Evolutionary conservation across 169 alveolate species (phyloP).

Genomic region (Miamiensis avidus): DNA sequence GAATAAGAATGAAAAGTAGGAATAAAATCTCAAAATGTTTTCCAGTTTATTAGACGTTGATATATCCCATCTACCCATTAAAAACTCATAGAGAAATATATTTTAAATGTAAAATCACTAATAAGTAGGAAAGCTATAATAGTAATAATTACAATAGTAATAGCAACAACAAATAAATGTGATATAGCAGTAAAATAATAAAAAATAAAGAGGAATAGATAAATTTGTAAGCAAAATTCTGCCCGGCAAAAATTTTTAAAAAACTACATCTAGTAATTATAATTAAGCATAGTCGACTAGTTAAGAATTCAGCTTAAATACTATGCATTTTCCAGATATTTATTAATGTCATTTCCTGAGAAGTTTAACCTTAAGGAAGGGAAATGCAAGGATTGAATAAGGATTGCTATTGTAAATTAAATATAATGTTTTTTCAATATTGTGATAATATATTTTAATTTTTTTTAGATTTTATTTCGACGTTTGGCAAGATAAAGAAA

Average conservation of each 20-base stretch:
- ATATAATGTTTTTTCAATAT: no score
- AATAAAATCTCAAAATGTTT: no score
- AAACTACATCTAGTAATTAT: background rate
- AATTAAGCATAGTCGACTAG: background rate
- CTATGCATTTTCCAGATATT: background rate
- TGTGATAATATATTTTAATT: background rate
- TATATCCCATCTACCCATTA: no score
- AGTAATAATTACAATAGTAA: no score
- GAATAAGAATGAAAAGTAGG: no score
- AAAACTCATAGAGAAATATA: no score
- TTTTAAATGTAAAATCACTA: no score
- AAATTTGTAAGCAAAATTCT: background rate
- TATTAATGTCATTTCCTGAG: conserved; percentile 36
- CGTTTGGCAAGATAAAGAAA: conserved; percentile 25
- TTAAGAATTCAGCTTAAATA: background rate
- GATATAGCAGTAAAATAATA: no score
- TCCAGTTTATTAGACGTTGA: no score
- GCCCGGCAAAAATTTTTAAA: background rate
- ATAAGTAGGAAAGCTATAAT: no score
- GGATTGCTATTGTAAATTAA: conserved; percentile 14
- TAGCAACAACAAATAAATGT: no score
- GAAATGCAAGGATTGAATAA: conserved; percentile 20
- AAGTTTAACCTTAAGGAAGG: conserved; percentile 34
- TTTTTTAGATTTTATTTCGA: conserved; percentile 30
- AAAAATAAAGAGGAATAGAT: no score